Base-by-base conservation (phyloP, 1,139 yeast species). In the Citeromyces hawaiiensis region DNA sequence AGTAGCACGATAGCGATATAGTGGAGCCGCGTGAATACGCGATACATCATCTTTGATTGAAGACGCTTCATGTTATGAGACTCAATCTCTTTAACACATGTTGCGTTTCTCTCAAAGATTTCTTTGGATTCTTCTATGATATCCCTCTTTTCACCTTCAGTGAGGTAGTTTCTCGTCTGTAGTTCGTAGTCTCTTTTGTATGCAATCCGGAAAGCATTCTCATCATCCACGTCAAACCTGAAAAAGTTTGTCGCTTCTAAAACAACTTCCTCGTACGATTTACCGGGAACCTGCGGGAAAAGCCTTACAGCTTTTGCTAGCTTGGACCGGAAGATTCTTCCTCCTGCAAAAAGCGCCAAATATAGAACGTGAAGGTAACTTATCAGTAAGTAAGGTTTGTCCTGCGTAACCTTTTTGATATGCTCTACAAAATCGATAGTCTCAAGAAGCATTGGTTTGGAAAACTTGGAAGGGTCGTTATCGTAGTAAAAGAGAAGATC, bases 361-460 rank as follows among this genome's bases (percentile, higher is more conserved):
- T 85, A 85, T 76, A 83, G 70, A 36, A 83, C 93, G 54, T 83
- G 94, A 63, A 85, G 72, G 57, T 83, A 83, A n/a, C 94, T 94
- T 42, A 85, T 64, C 33, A 83, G 59, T 31, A 82, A 59, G 51
- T 81, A 74, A 7, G 94, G 94, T 51, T 79, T 78, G 38, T 70
- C 76, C 29, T 55, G 54, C 18, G 81, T 69, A 6, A 64, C 69
- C 38, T 60, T 53, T 38, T 64, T 59, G 42, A 85, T 81, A 54
- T 79, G 87, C 36, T 75, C 57, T 31, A 68, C 69, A 51, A 81
- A 81, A 35, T 62, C 73, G 39, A 74, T 70, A 56, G 82, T 87
- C 46, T 70, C 71, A 1, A 72, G 61, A 62, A 82, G 67, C 31
- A 70, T 64, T 19, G 88, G 85, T 11, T 47, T 56, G 36, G 59